Conservation (phyloP, 2,329 filamentous ascomycete species). For the Zarea fungicola region DNA sequence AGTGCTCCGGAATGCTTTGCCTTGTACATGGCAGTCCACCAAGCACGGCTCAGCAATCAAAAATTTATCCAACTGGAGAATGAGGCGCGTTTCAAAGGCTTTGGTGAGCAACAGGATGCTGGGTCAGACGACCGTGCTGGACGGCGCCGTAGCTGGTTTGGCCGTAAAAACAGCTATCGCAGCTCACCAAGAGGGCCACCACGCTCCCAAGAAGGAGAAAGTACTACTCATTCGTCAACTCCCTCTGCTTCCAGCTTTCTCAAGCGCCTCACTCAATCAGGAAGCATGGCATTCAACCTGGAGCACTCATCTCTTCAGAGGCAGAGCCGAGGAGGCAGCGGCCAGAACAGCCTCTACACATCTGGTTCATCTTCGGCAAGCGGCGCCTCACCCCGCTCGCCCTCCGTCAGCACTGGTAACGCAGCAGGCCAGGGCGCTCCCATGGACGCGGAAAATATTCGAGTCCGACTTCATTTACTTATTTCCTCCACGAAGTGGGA, state of each 20-base stretch:
- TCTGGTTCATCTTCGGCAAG: slow-evolving; percentile 48
- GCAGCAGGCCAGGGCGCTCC: slow-evolving; percentile 52
- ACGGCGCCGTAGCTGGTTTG: slow-evolving; percentile 52
- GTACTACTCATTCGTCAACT: slow-evolving; percentile 53
- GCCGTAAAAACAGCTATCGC: slow-evolving; percentile 60
- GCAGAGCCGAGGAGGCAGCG: slow-evolving; percentile 44
- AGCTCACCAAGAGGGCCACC: slow-evolving; percentile 56
- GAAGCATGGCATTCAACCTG: slow-evolving; percentile 72
- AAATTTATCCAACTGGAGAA: slow-evolving; percentile 70
- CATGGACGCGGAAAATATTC: slow-evolving; percentile 64
- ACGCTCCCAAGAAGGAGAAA: slow-evolving; percentile 69
- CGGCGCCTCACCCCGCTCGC: slow-evolving; percentile 48
- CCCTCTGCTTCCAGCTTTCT: slow-evolving; percentile 77
- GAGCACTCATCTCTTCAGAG: slow-evolving; percentile 68
- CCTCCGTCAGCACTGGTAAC: slow-evolving; percentile 51
- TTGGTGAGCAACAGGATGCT: slow-evolving; percentile 50
- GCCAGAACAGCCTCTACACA: slow-evolving; percentile 57
- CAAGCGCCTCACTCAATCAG: slow-evolving; percentile 66
- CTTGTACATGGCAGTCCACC: slow-evolving; percentile 82
- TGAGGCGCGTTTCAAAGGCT: slow-evolving; percentile 67
- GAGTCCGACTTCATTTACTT: slow-evolving; percentile 79
- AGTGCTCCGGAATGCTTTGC: slow-evolving; percentile 71
- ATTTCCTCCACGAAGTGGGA: slow-evolving; percentile 78
- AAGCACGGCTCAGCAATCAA: slow-evolving; percentile 84
- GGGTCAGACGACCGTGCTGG: slow-evolving; percentile 46